Evolutionary conservation across 768 basidiomycete genomes (phyloP).

Genomic region (Termitomyces sp.): DNA sequence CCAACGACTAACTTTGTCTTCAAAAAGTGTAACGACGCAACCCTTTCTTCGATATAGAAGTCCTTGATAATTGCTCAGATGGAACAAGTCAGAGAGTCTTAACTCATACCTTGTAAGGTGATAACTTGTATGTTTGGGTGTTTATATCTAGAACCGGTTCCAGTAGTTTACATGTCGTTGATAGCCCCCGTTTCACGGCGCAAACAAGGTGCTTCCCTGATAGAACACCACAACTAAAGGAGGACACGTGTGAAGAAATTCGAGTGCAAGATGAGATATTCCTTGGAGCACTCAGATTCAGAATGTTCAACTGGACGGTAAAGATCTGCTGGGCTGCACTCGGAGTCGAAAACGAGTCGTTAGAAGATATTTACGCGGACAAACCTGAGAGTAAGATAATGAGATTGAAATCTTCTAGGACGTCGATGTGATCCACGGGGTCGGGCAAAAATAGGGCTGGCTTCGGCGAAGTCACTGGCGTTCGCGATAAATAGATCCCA

Average conservation of each 20-base stretch:
- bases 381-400: too few relatives aligned
- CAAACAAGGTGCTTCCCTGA: too few relatives aligned
- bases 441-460: background rate
- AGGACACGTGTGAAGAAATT: too few relatives aligned
- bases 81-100: background rate
- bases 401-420: too few relatives aligned
- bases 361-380: too few relatives aligned
- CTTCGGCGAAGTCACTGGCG: slow-evolving; percentile 1
- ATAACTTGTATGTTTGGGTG: background rate
- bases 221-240: too few relatives aligned
- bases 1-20: slow-evolving; percentile 31
- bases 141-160: slow-evolving; percentile 1
- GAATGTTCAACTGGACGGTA: too few relatives aligned
- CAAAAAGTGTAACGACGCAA: slow-evolving; percentile 71
- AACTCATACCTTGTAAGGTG: slow-evolving; percentile 10
- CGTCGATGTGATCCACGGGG: too few relatives aligned
- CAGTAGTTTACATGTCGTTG: slow-evolving; percentile 15
- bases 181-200: slow-evolving; percentile 35
- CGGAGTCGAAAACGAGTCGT: too few relatives aligned
- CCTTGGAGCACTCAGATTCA: too few relatives aligned
- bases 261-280: too few relatives aligned
- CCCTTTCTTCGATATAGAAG: slow-evolving; percentile 80
- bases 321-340: too few relatives aligned
- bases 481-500: background rate
- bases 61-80: slow-evolving; percentile 40